A percentile compares a stretch with the other conserved stretches of the same genome.
Evolutionary conservation across 1,139 yeast species (phyloP).

Genomic region (Yamadazyma diospyri): DNA sequence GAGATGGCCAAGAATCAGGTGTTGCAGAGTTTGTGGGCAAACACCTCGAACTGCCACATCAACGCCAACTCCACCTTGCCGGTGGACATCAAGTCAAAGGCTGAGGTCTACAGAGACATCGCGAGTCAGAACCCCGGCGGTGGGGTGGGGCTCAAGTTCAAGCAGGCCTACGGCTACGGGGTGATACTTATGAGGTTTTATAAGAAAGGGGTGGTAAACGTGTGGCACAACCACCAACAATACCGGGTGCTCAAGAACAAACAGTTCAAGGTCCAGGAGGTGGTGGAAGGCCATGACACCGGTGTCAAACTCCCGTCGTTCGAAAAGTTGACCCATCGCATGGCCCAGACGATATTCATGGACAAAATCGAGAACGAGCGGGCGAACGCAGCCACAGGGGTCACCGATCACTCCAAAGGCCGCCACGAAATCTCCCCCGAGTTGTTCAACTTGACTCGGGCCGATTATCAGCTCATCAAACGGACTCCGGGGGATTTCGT

Average conservation of each 20-base stretch:
- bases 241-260: slow-evolving; percentile 21
- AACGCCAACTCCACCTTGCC: slow-evolving; percentile 44
- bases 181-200: slow-evolving; percentile 45
- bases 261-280: slow-evolving; percentile 21
- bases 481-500: slow-evolving; percentile 55
- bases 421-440: slow-evolving; percentile 8
- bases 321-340: slow-evolving; percentile 25
- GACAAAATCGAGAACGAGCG: slow-evolving; percentile 24
- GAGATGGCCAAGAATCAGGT: slow-evolving; percentile 5
- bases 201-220: slow-evolving; percentile 48
- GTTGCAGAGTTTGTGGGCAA: slow-evolving; percentile 6
- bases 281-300: slow-evolving; percentile 26
- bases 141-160: slow-evolving; percentile 23
- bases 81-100: slow-evolving; percentile 27
- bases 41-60: slow-evolving; percentile 8
- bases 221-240: slow-evolving; percentile 40
- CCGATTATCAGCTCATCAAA: slow-evolving; percentile 51
- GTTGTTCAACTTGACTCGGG: slow-evolving; percentile 44
- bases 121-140: slow-evolving; percentile 17
- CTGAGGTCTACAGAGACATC: slow-evolving; percentile 27
- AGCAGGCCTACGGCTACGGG: slow-evolving; percentile 37
- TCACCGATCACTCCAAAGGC: slow-evolving; percentile 5
- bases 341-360: slow-evolving; percentile 37
- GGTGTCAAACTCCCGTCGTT: slow-evolving; percentile 27
- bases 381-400: slow-evolving; percentile 14